Evolutionary conservation across 257 asterid species (phyloP).

Genomic region (Solanum habrochaites): DNA sequence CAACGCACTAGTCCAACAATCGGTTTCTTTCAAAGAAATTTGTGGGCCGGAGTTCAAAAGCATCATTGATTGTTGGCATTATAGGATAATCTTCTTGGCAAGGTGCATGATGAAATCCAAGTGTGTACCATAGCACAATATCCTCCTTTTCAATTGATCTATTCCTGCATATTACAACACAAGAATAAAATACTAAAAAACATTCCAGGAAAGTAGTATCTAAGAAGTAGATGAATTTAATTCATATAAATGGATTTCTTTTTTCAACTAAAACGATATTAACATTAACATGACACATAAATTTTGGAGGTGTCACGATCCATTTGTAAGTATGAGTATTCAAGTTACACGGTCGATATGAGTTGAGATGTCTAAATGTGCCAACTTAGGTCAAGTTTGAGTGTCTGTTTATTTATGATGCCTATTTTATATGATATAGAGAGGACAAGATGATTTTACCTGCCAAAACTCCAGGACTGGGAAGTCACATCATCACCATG

Average conservation of each 20-base stretch:
- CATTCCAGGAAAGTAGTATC: neutral
- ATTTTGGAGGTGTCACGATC: neutral
- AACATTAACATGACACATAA: no score
- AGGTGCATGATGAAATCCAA: slow-evolving; percentile 68
- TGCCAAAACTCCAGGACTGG: slow-evolving; percentile 39
- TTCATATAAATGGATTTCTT: neutral
- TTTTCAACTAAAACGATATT: no score
- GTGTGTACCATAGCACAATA: slow-evolving; percentile 60
- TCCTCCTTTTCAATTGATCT: slow-evolving; percentile 38
- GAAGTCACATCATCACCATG: slow-evolving; percentile 62
- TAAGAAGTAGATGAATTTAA: neutral
- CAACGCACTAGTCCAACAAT: neutral
- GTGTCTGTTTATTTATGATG: no score
- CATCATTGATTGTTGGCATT: slow-evolving; percentile 42
- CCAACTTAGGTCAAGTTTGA: neutral
- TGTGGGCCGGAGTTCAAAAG: slow-evolving; percentile 53
- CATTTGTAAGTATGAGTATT: neutral
- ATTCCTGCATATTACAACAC: slow-evolving; percentile 25
- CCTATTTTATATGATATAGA: neutral
- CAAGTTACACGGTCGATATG: no score
- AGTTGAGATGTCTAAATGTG: neutral
- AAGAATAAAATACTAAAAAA: neutral
- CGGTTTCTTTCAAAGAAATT: slow-evolving; percentile 56
- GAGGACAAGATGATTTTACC: slow-evolving; percentile 12
- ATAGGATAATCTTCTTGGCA: slow-evolving; percentile 62